Evolutionary conservation across 2,329 filamentous ascomycete genomes (phyloP).

Genomic region (Botrytis hyacinthi): DNA sequence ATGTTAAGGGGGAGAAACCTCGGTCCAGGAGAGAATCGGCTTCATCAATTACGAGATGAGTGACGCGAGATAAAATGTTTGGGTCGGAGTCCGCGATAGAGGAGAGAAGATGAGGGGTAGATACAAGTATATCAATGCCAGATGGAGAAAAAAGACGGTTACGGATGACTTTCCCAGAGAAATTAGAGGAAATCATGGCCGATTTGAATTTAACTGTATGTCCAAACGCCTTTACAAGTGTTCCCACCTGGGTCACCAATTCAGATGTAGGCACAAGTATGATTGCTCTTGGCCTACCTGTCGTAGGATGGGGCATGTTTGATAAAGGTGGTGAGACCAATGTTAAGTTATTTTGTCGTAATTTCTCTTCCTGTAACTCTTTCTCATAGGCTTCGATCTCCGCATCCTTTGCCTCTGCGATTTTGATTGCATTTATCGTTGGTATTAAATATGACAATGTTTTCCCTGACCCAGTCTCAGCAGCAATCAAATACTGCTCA

Average conservation of each 20-base stretch:
- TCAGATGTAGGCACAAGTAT: constrained; percentile 91
- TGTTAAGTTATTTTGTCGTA: constrained; percentile 57
- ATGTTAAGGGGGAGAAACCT: constrained; percentile 83
- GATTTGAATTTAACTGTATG: constrained; percentile 86
- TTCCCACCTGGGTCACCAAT: constrained; percentile 82
- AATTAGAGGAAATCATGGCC: constrained; percentile 74
- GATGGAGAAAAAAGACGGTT: constrained; percentile 75
- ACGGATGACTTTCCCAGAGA: constrained; percentile 76
- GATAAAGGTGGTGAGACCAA: constrained; percentile 56
- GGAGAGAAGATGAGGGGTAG: constrained; percentile 84
- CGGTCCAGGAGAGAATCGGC: constrained; percentile 94
- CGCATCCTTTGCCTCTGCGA: constrained; percentile 61
- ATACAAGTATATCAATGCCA: constrained; percentile 81
- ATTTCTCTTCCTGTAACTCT: constrained; percentile 55
- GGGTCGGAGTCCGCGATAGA: constrained; percentile 88
- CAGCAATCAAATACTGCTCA: constrained; percentile 75
- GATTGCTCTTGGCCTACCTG: constrained; percentile 76
- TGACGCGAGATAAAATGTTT: constrained; percentile 87
- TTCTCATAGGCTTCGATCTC: constrained; percentile 58
- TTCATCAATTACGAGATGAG: constrained; percentile 87
- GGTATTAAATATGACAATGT: constrained; percentile 91
- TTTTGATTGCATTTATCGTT: constrained; percentile 79
- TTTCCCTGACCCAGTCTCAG: constrained; percentile 96
- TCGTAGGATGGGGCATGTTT: constrained; percentile 68
- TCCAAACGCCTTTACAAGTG: constrained; percentile 75